These are phyloP conservation scores for Paracorniculantispora psalliotae DNA, from an alignment of 2,329 filamentous ascomycete genomes.

Conservation along the genomic window DNA sequence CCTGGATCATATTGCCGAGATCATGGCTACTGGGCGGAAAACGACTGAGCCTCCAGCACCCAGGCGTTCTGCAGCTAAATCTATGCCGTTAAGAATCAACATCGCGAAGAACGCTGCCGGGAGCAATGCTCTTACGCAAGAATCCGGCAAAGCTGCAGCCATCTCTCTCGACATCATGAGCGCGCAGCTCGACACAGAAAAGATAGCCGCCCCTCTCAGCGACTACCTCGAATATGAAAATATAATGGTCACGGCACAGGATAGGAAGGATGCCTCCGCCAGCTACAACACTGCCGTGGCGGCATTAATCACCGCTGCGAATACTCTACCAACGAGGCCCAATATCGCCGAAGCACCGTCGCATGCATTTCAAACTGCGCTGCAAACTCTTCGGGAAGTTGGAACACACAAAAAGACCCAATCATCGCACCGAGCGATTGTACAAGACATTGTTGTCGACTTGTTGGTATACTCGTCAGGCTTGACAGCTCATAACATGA, in stretches of 20 bases:
- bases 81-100: too few relatives aligned
- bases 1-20: neutral
- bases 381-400: neutral
- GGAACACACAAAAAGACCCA: neutral
- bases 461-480: neutral
- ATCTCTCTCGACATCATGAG: neutral
- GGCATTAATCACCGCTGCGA: neutral
- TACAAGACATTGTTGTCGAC: neutral
- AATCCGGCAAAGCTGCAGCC: neutral
- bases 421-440: neutral
- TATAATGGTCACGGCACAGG: neutral
- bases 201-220: neutral
- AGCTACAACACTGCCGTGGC: constrained; percentile 2
- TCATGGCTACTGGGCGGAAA: neutral
- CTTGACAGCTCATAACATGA: neutral
- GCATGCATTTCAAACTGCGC: neutral
- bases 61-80: too few relatives aligned
- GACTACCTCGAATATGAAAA: neutral
- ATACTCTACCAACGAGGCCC: neutral
- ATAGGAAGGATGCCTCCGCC: neutral
- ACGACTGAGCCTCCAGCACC: too few relatives aligned
- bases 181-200: neutral
- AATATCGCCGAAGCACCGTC: neutral
- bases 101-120: too few relatives aligned
- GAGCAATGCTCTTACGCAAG: too few relatives aligned